These are phyloP conservation scores for Emmonsia crescens DNA, from an alignment of 2,329 filamentous ascomycete species.

Conservation along the genomic window DNA sequence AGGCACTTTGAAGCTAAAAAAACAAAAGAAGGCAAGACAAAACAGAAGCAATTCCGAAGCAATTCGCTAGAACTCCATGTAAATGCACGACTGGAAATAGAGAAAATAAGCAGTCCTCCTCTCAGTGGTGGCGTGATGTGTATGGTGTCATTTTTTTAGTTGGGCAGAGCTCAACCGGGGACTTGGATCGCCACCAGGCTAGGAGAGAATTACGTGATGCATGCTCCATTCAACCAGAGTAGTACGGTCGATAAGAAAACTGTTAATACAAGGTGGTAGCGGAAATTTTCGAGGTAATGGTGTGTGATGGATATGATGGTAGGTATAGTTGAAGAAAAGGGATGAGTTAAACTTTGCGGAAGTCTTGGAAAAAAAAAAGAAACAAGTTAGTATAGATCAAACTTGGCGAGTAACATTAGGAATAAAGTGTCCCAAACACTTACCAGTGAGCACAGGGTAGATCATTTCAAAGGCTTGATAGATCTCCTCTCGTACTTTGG, in stretches of 20 bases:
- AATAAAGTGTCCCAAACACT: slow-evolving; percentile 19
- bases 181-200: not conserved
- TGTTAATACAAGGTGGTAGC: slow-evolving; percentile 22
- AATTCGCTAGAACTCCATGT: slow-evolving; percentile 36
- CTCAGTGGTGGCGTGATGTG: not conserved
- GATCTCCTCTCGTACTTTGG: slow-evolving; percentile 96
- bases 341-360: slow-evolving; percentile 47
- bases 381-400: slow-evolving; percentile 15
- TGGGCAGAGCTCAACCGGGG: not conserved
- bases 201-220: not conserved
- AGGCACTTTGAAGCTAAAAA: not conserved
- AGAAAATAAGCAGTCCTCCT: slow-evolving; percentile 12
- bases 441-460: slow-evolving; percentile 86
- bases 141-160: not conserved
- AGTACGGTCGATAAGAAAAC: slow-evolving; percentile 9
- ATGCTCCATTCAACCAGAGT: not conserved
- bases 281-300: slow-evolving; percentile 6
- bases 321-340: not conserved
- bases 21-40: not conserved
- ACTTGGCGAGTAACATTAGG: not conserved
- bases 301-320: not conserved
- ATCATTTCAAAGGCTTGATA: slow-evolving; percentile 96
- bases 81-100: slow-evolving; percentile 32
- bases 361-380: slow-evolving; percentile 37
- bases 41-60: slow-evolving; percentile 9